A percentile compares a stretch with the other conserved stretches of the same genome.
phyloP scores from a whole-genome alignment of 2,329 filamentous ascomycete species.

The Aspergillus versicolor region DNA sequence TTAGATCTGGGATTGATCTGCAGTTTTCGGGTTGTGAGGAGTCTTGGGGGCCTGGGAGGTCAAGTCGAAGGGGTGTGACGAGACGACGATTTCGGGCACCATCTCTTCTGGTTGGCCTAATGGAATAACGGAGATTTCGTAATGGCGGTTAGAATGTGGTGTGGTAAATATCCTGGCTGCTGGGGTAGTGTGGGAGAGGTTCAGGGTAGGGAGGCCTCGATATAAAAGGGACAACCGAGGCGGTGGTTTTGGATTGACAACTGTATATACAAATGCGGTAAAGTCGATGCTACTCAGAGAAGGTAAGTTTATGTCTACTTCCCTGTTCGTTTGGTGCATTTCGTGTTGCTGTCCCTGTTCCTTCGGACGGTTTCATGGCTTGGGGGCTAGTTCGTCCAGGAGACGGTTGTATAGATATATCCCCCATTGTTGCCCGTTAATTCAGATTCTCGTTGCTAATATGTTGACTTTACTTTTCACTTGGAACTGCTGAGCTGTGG shows the following conservation, averaged over 20 bases:
- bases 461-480: background rate
- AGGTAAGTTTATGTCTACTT: background rate
- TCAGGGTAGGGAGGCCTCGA: background rate
- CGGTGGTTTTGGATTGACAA: background rate
- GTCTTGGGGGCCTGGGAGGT: background rate
- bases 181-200: background rate
- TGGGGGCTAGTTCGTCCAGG: background rate
- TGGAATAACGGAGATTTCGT: background rate
- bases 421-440: background rate
- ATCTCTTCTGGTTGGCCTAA: background rate
- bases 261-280: background rate
- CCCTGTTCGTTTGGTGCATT: background rate
- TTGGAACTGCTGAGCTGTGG: background rate
- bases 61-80: background rate
- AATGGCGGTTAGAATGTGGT: background rate
- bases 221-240: background rate
- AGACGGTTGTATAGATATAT: background rate
- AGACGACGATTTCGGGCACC: conserved; percentile 3
- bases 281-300: background rate
- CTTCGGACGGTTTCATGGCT: background rate
- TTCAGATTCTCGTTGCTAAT: background rate
- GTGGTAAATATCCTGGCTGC: background rate
- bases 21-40: background rate
- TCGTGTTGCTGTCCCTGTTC: background rate
- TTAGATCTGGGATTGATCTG: background rate